Percentiles rank a stretch among this genome's conserved stretches.
Conservation (phyloP, 2,329 filamentous ascomycete genomes). For the Fusarium drepaniforme region DNA sequence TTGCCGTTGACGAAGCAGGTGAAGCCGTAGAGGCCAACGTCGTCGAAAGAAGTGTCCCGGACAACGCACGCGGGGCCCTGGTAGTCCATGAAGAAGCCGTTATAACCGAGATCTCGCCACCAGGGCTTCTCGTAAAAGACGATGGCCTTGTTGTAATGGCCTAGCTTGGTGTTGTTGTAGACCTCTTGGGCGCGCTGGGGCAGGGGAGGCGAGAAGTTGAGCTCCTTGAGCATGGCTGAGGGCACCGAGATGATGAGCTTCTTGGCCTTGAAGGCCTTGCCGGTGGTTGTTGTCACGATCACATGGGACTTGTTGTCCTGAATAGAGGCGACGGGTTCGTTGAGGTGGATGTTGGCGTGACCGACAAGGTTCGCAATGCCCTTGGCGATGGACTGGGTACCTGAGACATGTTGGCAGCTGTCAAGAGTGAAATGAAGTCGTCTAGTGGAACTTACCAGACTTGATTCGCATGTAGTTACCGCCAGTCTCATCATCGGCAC, state of each 20-base stretch:
- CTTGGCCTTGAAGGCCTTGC: slow-evolving; percentile 46
- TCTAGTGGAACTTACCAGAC: slow-evolving; percentile 25
- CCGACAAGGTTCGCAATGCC: slow-evolving; percentile 46
- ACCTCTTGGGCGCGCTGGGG: slow-evolving; percentile 51
- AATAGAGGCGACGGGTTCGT: slow-evolving; percentile 40
- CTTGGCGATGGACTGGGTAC: slow-evolving; percentile 42
- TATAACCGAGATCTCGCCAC: slow-evolving; percentile 51
- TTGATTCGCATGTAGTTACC: slow-evolving; percentile 51
- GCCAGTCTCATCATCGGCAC: slow-evolving; percentile 50
- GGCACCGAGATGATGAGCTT: slow-evolving; percentile 63
- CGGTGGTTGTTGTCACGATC: slow-evolving; percentile 35
- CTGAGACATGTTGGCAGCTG: slow-evolving; percentile 12
- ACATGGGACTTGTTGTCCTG: slow-evolving; percentile 31
- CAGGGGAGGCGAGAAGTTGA: slow-evolving; percentile 60
- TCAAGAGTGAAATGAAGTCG: not conserved
- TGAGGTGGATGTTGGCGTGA: slow-evolving; percentile 28
- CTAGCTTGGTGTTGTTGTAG: slow-evolving; percentile 51
- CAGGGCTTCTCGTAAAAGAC: slow-evolving; percentile 48
- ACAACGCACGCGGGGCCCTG: slow-evolving; percentile 54
- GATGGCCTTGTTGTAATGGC: slow-evolving; percentile 59
- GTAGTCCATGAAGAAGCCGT: slow-evolving; percentile 55
- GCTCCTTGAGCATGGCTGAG: slow-evolving; percentile 58
- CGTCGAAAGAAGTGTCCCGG: slow-evolving; percentile 55
- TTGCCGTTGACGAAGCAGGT: slow-evolving; percentile 57
- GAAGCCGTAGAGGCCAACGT: slow-evolving; percentile 46